A percentile compares a stretch with the other conserved stretches of the same genome.
Evolutionary conservation across 768 basidiomycete genomes (phyloP).

Genomic region (Leccinum fibrillosum): DNA sequence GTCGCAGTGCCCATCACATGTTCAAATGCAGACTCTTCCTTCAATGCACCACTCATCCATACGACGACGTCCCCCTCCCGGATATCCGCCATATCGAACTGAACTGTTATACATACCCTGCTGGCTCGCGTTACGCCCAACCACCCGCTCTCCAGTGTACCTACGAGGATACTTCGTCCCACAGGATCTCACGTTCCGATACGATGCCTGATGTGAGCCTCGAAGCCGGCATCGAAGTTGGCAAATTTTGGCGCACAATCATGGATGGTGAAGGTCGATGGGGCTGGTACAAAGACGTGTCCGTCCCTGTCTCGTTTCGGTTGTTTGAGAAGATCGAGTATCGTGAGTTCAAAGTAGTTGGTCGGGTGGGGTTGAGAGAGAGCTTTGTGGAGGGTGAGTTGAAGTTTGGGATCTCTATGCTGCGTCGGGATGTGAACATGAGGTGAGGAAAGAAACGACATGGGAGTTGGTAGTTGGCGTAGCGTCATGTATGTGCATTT

Average conservation of each 20-base stretch:
- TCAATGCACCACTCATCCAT: slow-evolving; percentile 14
- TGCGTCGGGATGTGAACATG: slow-evolving; percentile 40
- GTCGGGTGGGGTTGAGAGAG: slow-evolving; percentile 36
- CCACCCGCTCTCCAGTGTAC: slow-evolving; percentile 7
- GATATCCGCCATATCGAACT: slow-evolving; percentile 17
- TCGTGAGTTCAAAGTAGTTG: slow-evolving; percentile 38
- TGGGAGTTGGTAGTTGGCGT: neutral
- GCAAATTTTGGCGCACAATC: slow-evolving; percentile 16
- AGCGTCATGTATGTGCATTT: neutral
- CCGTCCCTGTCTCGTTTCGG: slow-evolving; percentile 46
- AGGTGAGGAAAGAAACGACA: neutral
- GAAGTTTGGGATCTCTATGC: slow-evolving; percentile 43
- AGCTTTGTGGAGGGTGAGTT: slow-evolving; percentile 22
- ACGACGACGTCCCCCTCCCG: slow-evolving; percentile 6
- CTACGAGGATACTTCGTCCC: slow-evolving; percentile 15
- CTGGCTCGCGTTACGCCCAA: slow-evolving; percentile 1
- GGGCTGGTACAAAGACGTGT: slow-evolving; percentile 38
- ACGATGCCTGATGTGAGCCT: neutral
- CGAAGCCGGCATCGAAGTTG: slow-evolving; percentile 22
- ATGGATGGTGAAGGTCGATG: slow-evolving; percentile 16
- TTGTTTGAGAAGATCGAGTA: slow-evolving; percentile 48
- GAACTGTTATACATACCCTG: slow-evolving; percentile 16
- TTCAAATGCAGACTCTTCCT: slow-evolving; percentile 26
- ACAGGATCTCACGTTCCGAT: too few relatives aligned
- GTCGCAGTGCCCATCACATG: slow-evolving; percentile 14